A percentile compares a stretch with the other conserved stretches of the same genome.
phyloP scores from a whole-genome alignment of 1,284 basidiomycete species.

The Filobasidium uniguttulatum region DNA sequence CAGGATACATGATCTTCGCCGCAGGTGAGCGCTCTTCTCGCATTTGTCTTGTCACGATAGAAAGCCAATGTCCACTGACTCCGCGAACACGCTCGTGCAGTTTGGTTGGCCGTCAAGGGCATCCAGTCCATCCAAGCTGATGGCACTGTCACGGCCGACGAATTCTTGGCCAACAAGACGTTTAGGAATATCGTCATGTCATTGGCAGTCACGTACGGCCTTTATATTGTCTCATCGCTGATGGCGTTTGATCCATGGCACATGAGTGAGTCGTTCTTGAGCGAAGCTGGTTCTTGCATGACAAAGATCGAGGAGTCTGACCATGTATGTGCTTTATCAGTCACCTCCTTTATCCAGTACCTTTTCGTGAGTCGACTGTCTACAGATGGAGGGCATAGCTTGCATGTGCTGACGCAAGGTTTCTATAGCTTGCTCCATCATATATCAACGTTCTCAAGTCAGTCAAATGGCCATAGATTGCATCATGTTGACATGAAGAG shows the following conservation, averaged over 20 bases:
- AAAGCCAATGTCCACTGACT: background rate
- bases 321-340: background rate
- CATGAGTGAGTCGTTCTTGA: slow-evolving; percentile 19
- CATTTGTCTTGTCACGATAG: background rate
- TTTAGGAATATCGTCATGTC: slow-evolving; percentile 79
- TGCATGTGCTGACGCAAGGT: background rate
- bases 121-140: slow-evolving; percentile 46
- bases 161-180: slow-evolving; percentile 58
- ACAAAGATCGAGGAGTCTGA: background rate
- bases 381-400: background rate
- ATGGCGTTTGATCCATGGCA: slow-evolving; percentile 50
- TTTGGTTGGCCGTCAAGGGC: slow-evolving; percentile 64
- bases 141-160: slow-evolving; percentile 42
- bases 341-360: slow-evolving; percentile 90
- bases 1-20: slow-evolving; percentile 65
- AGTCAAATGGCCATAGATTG: slow-evolving; percentile 24
- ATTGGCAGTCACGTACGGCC: slow-evolving; percentile 65
- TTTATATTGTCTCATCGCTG: slow-evolving; percentile 66
- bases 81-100: slow-evolving; percentile 34
- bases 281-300: background rate
- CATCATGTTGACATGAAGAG: background rate
- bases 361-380: slow-evolving; percentile 46
- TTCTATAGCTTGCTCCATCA: slow-evolving; percentile 51
- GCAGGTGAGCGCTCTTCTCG: slow-evolving; percentile 42
- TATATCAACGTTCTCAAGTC: slow-evolving; percentile 84